Evolutionary conservation across 2,329 filamentous ascomycete genomes (phyloP).

Genomic region (Fonsecaea nubica): DNA sequence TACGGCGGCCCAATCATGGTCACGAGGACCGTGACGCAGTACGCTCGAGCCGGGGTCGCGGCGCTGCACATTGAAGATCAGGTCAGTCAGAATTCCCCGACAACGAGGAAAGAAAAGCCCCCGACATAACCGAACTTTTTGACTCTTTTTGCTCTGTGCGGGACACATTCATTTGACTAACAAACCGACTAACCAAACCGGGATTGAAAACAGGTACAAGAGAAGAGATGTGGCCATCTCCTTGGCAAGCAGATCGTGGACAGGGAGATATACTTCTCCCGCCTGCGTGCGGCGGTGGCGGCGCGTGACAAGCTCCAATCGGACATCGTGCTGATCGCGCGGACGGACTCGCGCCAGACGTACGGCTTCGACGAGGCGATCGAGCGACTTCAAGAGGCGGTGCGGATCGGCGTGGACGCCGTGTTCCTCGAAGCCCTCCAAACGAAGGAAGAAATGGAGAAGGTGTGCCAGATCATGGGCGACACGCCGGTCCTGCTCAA

Average conservation of each 20-base stretch:
- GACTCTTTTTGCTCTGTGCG: too few relatives aligned
- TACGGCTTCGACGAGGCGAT: conserved; percentile 51
- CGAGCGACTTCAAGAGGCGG: conserved; percentile 48
- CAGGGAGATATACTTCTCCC: conserved; percentile 44
- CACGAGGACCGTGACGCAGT: conserved; percentile 57
- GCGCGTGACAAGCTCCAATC: conserved; percentile 46
- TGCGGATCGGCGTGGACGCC: conserved; percentile 50
- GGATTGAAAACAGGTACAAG: conserved; percentile 52
- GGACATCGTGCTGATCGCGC: conserved; percentile 55
- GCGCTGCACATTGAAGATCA: conserved; percentile 65
- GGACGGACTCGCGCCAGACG: conserved; percentile 48
- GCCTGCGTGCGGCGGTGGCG: conserved; percentile 51
- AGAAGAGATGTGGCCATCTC: conserved; percentile 52
- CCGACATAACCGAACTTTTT: too few relatives aligned
- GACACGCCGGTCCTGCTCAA: conserved; percentile 53
- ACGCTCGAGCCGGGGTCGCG: conserved; percentile 61
- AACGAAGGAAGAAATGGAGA: conserved; percentile 47
- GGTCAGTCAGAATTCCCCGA: conserved; percentile 9
- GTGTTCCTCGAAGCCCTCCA: conserved; percentile 53
- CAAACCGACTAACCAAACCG: not conserved
- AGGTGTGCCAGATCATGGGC: conserved; percentile 47
- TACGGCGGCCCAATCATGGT: conserved; percentile 60
- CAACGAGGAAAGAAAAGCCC: too few relatives aligned
- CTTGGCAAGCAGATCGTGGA: conserved; percentile 50
- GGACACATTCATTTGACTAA: not conserved